Conservation (phyloP, 306 rosid species). For the Ormosia emarginata region DNA sequence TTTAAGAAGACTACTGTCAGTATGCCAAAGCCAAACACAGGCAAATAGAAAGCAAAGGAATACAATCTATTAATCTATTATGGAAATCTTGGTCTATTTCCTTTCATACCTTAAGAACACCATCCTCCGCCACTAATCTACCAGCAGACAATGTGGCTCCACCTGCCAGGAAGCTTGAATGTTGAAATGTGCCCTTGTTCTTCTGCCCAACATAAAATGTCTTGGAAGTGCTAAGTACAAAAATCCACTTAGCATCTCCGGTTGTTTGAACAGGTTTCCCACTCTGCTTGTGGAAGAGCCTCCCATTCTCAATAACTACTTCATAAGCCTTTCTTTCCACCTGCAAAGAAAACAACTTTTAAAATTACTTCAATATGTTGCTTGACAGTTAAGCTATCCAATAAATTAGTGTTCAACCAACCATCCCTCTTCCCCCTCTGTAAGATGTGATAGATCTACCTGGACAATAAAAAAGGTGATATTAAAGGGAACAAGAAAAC, state of each 20-base stretch:
- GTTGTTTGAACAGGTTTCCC: constrained; percentile 51
- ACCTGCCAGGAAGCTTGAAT: constrained; percentile 91
- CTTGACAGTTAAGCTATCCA: not conserved
- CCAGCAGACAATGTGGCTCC: constrained; percentile 93
- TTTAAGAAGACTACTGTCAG: constrained; percentile 21
- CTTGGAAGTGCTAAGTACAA: constrained; percentile 83
- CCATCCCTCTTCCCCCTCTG: not conserved
- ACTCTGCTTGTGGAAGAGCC: constrained; percentile 44
- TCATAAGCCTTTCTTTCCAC: constrained; percentile 62
- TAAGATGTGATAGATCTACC: not conserved
- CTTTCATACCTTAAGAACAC: constrained; percentile 65
- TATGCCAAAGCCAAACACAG: not conserved
- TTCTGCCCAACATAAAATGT: constrained; percentile 66
- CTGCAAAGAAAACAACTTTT: constrained; percentile 33
- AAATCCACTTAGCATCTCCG: constrained; percentile 69
- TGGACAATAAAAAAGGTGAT: not conserved
- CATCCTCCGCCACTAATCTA: constrained; percentile 62
- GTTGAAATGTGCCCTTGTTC: constrained; percentile 88
- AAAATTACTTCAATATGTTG: not conserved
- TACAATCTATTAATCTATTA: not conserved
- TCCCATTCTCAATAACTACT: constrained; percentile 51
- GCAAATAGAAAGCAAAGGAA: not conserved
- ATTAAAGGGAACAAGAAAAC: constrained; percentile 26
- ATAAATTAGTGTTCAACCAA: not conserved
- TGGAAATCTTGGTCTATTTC: not conserved